Conservation (phyloP, 2,329 filamentous ascomycete species). For the Cladosporium sp. region DNA sequence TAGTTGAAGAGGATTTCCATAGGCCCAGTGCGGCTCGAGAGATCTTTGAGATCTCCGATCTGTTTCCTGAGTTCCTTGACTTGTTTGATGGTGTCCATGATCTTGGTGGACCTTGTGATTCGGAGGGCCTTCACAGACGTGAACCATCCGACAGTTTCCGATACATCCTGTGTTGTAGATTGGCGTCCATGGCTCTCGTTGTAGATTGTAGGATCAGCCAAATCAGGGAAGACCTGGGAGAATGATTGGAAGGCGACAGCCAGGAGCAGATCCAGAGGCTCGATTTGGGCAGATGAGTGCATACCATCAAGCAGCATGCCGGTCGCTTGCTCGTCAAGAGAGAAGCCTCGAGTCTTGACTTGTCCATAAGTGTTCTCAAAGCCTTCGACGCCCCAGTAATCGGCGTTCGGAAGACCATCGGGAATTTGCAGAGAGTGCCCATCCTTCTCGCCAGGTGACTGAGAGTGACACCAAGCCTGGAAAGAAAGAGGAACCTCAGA, state of each 20-base stretch:
- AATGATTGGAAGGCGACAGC: slow-evolving; percentile 16
- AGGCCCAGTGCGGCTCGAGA: not conserved
- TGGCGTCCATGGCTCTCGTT: slow-evolving; percentile 19
- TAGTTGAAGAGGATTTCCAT: slow-evolving; percentile 20
- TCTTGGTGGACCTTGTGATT: slow-evolving; percentile 5
- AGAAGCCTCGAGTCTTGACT: slow-evolving; percentile 19
- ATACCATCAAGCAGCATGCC: slow-evolving; percentile 6
- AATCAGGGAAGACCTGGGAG: slow-evolving; percentile 10
- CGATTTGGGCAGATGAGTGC: slow-evolving; percentile 3
- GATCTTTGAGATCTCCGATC: not conserved
- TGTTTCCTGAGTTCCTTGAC: slow-evolving; percentile 15
- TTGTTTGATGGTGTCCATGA: slow-evolving; percentile 15
- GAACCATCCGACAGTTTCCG: slow-evolving; percentile 19
- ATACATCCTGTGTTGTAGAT: slow-evolving; percentile 13
- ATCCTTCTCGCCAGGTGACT: slow-evolving; percentile 11
- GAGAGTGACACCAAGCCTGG: slow-evolving; percentile 17
- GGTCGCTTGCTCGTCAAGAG: slow-evolving; percentile 10
- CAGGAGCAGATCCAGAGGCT: slow-evolving; percentile 19
- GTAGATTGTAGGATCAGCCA: slow-evolving; percentile 13
- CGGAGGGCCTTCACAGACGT: slow-evolving; percentile 12
- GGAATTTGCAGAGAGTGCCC: slow-evolving; percentile 3
- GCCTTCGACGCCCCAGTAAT: slow-evolving; percentile 17
- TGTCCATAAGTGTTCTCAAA: slow-evolving; percentile 20
- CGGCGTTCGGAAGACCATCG: slow-evolving; percentile 12
- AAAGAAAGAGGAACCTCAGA: slow-evolving; percentile 17